phyloP scores from a whole-genome alignment of 2,329 filamentous ascomycete genomes.

The Rutstroemia sp. region DNA sequence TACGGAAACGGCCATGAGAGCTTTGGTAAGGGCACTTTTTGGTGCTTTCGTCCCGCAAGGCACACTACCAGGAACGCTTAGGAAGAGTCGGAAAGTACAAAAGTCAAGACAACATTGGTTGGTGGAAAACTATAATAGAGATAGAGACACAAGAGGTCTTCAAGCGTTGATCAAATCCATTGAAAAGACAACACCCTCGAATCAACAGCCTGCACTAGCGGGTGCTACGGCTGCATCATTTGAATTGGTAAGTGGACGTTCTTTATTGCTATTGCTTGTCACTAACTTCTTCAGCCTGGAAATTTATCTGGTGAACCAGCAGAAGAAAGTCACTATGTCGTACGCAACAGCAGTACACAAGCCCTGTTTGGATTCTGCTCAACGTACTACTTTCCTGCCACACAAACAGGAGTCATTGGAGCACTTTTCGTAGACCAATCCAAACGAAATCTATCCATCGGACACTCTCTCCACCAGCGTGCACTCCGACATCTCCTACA shows the following conservation, averaged over 20 bases:
- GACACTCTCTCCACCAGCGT: constrained; percentile 79
- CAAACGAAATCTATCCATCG: constrained; percentile 83
- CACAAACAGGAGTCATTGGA: constrained; percentile 58
- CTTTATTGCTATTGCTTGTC: too few relatives aligned
- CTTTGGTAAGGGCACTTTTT: constrained; percentile 75
- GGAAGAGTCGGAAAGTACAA: constrained; percentile 78
- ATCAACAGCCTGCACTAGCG: constrained; percentile 54
- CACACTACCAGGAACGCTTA: constrained; percentile 64
- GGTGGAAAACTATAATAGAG: constrained; percentile 78
- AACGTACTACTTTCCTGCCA: constrained; percentile 66
- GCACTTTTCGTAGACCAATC: constrained; percentile 84
- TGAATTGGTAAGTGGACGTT: constrained; percentile 43
- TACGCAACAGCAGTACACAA: constrained; percentile 87
- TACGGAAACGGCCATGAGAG: constrained; percentile 82
- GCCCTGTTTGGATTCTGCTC: constrained; percentile 88
- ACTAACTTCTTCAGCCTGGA: not conserved
- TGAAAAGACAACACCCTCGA: constrained; percentile 58
- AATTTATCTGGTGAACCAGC: constrained; percentile 51
- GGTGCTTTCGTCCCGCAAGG: constrained; percentile 60
- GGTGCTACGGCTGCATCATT: constrained; percentile 69
- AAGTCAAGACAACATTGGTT: constrained; percentile 95
- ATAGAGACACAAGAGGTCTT: constrained; percentile 66
- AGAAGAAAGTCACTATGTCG: constrained; percentile 81
- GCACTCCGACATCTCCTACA: constrained; percentile 75
- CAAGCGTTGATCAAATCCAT: constrained; percentile 68